Conservation (phyloP, 306 rosid genomes). For the Quercus wislizeni region DNA sequence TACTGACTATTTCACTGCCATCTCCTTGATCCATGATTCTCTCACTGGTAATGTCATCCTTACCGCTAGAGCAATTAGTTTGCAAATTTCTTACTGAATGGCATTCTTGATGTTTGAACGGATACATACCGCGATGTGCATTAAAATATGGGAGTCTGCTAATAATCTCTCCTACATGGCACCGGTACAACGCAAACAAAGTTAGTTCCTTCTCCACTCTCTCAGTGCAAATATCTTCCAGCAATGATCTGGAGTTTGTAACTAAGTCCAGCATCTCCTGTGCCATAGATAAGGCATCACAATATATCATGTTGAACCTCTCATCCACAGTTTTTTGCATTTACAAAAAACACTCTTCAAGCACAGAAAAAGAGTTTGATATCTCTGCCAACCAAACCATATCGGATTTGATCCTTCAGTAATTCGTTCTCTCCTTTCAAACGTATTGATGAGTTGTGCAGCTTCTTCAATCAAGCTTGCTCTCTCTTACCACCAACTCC, state of each 20-base stretch:
- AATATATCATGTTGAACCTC: constrained; percentile 36
- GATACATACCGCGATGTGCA: constrained; percentile 22
- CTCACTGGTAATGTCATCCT: constrained; percentile 13
- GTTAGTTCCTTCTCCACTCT: constrained; percentile 40
- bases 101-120: constrained; percentile 30
- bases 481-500: constrained; percentile 53
- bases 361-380: constrained; percentile 44
- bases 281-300: constrained; percentile 43
- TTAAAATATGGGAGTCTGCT: constrained; percentile 22
- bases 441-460: constrained; percentile 42
- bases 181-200: constrained; percentile 47
- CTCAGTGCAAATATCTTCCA: constrained; percentile 58
- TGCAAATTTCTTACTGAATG: constrained; percentile 15
- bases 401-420: constrained; percentile 45
- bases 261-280: constrained; percentile 42
- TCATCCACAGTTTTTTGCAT: constrained; percentile 60
- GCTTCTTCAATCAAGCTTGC: constrained; percentile 58
- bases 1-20: constrained; percentile 23
- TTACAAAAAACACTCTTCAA: constrained; percentile 61
- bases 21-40: constrained; percentile 22
- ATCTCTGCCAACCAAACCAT: constrained; percentile 50
- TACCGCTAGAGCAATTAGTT: constrained; percentile 24
- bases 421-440: constrained; percentile 55
- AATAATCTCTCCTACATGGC: constrained; percentile 37
- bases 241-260: constrained; percentile 42